These are phyloP conservation scores for Colletotrichum lini DNA, from an alignment of 2,329 filamentous ascomycete species.

Conservation along the genomic window DNA sequence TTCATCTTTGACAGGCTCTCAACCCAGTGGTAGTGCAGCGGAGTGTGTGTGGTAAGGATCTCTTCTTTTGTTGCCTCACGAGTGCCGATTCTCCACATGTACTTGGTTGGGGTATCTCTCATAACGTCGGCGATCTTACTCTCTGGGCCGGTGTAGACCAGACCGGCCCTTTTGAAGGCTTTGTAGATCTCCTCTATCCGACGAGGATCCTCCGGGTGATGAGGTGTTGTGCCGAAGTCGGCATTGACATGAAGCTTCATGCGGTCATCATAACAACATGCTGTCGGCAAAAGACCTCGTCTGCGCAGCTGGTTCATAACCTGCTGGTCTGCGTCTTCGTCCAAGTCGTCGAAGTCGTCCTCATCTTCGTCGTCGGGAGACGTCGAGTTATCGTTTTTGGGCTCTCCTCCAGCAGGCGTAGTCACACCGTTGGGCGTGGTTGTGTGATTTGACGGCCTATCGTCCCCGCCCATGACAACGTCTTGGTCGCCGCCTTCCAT, in stretches of 20 bases:
- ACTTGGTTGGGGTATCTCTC: conserved; percentile 68
- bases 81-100: conserved; percentile 83
- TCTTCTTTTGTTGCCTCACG: conserved; percentile 85
- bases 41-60: conserved; percentile 83
- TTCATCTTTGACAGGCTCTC: conserved; percentile 67
- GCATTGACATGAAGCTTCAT: conserved; percentile 97
- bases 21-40: conserved; percentile 86
- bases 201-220: conserved; percentile 94
- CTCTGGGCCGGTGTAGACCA: conserved; percentile 77
- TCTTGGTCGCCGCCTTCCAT: conserved; percentile 42
- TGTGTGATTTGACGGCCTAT: conserved; percentile 61
- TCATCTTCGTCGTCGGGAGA: conserved; percentile 53
- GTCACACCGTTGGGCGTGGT: conserved; percentile 54
- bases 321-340: conserved; percentile 52
- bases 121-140: conserved; percentile 67
- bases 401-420: conserved; percentile 6
- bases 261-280: conserved; percentile 90
- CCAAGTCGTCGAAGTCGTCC: conserved; percentile 49
- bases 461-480: conserved; percentile 58
- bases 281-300: conserved; percentile 74
- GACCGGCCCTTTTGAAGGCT: conserved; percentile 84
- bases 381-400: conserved; percentile 41
- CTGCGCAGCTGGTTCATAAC: conserved; percentile 57
- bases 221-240: conserved; percentile 78
- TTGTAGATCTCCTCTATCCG: conserved; percentile 95